Conservation (phyloP, 2,329 filamentous ascomycete species). For the Capronia coronata region DNA sequence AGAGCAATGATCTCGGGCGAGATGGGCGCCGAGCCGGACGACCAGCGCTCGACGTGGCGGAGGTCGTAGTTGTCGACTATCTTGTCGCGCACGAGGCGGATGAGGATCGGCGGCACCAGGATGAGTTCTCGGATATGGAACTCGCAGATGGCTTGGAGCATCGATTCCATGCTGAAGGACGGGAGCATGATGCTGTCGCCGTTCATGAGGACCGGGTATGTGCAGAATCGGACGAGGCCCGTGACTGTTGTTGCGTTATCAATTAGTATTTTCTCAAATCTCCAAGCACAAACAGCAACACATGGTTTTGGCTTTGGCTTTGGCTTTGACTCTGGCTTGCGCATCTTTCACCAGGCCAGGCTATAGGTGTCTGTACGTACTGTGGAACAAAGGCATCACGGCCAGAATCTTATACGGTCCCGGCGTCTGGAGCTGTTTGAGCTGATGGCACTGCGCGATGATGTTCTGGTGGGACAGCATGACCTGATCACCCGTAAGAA, state of each 20-base stretch:
- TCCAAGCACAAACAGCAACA: too few relatives aligned
- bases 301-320: too few relatives aligned
- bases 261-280: too few relatives aligned
- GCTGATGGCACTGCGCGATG: conserved; percentile 56
- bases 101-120: conserved; percentile 56
- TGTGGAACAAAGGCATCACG: conserved; percentile 57
- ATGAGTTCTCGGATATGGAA: conserved; percentile 52
- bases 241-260: too few relatives aligned
- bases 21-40: conserved; percentile 55
- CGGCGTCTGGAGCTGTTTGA: conserved; percentile 41
- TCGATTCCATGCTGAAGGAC: conserved; percentile 53
- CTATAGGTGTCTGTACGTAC: conserved; percentile 14
- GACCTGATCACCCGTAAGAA: conserved; percentile 37
- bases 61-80: conserved; percentile 47
- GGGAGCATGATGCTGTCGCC: conserved; percentile 60
- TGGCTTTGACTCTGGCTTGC: too few relatives aligned
- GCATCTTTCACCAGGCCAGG: too few relatives aligned
- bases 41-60: conserved; percentile 50
- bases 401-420: conserved; percentile 47
- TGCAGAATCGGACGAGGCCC: conserved; percentile 56
- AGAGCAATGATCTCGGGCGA: conserved; percentile 52
- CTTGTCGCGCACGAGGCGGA: conserved; percentile 53
- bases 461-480: conserved; percentile 53
- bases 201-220: conserved; percentile 57
- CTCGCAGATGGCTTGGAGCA: conserved; percentile 49